Evolutionary conservation across 768 basidiomycete genomes (phyloP).

Genomic region (Sporobolomyces pararoseus): DNA sequence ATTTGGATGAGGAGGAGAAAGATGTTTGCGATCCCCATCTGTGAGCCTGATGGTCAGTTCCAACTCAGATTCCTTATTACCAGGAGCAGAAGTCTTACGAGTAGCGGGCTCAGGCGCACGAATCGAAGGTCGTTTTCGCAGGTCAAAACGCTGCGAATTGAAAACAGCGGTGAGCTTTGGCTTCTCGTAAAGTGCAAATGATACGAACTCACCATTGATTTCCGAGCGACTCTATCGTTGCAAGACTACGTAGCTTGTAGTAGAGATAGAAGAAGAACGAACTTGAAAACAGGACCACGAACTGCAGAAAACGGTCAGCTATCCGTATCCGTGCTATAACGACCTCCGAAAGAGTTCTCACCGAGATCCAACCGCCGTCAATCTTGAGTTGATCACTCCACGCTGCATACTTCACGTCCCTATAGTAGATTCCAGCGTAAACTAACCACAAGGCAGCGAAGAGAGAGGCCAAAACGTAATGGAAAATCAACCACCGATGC

Average conservation of each 20-base stretch:
- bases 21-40: slow-evolving; percentile 16
- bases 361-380: slow-evolving; percentile 27
- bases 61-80: no score
- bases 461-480: neutral
- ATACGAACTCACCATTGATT: slow-evolving; percentile 5
- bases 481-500: slow-evolving; percentile 24
- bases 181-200: no score
- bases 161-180: neutral
- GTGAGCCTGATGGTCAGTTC: neutral
- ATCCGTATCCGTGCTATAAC: no score
- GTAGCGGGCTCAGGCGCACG: slow-evolving; percentile 16
- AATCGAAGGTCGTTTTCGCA: slow-evolving; percentile 14
- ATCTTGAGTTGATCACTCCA: slow-evolving; percentile 19
- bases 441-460: neutral
- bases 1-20: slow-evolving; percentile 18
- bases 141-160: neutral
- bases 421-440: slow-evolving; percentile 3
- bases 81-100: no score
- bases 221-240: neutral
- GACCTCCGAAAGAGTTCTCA: neutral
- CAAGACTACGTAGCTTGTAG: slow-evolving; percentile 20
- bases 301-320: neutral
- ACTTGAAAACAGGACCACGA: neutral
- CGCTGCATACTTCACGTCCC: slow-evolving; percentile 5
- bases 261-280: slow-evolving; percentile 21